Percentiles rank a stretch among this genome's conserved stretches.
Conservation (phyloP, 1,139 yeast genomes). For the Nakaseomyces nivariensis region DNA sequence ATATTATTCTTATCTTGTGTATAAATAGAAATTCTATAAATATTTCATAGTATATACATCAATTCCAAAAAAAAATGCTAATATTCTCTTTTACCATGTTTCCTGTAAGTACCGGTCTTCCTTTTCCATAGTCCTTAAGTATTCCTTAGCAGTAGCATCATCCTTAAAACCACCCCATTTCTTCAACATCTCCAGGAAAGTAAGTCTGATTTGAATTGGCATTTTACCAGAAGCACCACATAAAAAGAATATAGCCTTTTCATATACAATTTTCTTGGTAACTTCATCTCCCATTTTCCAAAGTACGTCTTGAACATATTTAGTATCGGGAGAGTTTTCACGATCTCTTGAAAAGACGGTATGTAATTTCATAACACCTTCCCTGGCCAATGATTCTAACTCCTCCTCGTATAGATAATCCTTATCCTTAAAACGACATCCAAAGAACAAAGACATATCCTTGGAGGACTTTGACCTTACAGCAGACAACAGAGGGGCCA, state of each 20-base stretch:
- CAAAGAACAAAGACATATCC: slow-evolving; percentile 51
- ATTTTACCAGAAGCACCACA: slow-evolving; percentile 93
- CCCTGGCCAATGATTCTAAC: slow-evolving; percentile 36
- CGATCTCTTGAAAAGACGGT: slow-evolving; percentile 58
- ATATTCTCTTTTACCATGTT: slow-evolving; percentile 54
- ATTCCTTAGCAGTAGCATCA: slow-evolving; percentile 41
- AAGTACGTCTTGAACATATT: slow-evolving; percentile 67
- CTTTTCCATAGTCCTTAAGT: slow-evolving; percentile 52
- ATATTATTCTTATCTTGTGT: neutral
- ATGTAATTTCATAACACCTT: slow-evolving; percentile 35
- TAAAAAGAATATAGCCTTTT: slow-evolving; percentile 54
- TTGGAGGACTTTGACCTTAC: slow-evolving; percentile 30
- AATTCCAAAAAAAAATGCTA: neutral
- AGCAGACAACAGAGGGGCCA: slow-evolving; percentile 77
- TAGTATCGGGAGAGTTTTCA: slow-evolving; percentile 32
- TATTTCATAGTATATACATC: too few species aligned
- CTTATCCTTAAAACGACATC: slow-evolving; percentile 56
- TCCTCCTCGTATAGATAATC: slow-evolving; percentile 58
- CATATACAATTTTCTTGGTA: slow-evolving; percentile 43
- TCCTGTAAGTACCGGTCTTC: slow-evolving; percentile 72
- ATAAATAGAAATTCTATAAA: neutral
- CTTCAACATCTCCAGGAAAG: slow-evolving; percentile 52
- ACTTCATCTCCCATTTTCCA: slow-evolving; percentile 41
- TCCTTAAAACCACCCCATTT: slow-evolving; percentile 33
- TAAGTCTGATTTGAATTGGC: slow-evolving; percentile 84